A percentile compares a stretch with the other conserved stretches of the same genome.
These are phyloP conservation scores for Penicillium paneum DNA, from an alignment of 2,329 filamentous ascomycete genomes.

Conservation along the genomic window DNA sequence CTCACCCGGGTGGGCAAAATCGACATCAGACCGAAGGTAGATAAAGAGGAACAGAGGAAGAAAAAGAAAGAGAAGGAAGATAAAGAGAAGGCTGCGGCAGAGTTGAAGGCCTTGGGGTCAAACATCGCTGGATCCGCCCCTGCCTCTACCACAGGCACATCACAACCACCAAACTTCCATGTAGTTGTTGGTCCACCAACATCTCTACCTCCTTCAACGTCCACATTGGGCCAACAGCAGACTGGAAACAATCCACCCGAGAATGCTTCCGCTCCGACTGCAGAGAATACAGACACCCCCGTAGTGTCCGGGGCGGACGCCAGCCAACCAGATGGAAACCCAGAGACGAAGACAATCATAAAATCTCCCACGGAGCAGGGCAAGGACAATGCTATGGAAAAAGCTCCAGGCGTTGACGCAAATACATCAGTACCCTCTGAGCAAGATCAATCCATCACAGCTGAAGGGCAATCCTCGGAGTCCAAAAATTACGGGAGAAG, in stretches of 20 bases:
- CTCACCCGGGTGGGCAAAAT: constrained; percentile 67
- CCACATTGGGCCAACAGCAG: constrained; percentile 5
- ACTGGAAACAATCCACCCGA: neutral
- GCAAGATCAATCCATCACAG: neutral
- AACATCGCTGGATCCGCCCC: constrained; percentile 9
- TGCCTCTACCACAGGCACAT: constrained; percentile 1
- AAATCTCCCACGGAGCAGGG: neutral
- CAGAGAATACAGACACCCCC: neutral
- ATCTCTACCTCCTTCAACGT: neutral
- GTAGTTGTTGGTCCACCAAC: neutral
- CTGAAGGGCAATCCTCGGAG: neutral
- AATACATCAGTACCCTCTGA: neutral
- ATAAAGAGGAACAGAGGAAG: constrained; percentile 46
- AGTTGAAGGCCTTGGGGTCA: constrained; percentile 16
- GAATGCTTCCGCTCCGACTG: neutral
- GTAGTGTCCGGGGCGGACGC: neutral
- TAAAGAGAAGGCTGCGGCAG: constrained; percentile 25
- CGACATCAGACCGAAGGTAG: constrained; percentile 43
- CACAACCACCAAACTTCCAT: neutral
- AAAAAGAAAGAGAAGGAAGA: constrained; percentile 33
- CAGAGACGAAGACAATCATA: neutral
- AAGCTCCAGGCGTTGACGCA: neutral
- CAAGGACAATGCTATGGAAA: neutral
- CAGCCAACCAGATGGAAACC: neutral
- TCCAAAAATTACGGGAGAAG: neutral